Base-by-base conservation (phyloP, 257 asterid species). In the Eustoma russellianum region DNA sequence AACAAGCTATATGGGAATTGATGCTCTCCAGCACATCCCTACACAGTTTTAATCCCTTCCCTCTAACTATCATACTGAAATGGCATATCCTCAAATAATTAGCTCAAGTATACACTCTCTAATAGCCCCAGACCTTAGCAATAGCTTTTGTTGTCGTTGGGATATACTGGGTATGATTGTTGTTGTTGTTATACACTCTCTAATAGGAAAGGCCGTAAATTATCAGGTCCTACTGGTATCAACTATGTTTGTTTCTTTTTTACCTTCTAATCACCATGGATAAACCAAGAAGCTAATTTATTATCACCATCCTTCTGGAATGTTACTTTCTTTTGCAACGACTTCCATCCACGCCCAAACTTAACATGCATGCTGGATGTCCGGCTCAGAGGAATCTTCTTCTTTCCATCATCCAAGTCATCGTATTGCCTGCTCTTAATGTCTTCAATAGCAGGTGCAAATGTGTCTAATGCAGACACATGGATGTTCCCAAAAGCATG, bases 311-410 rank as follows among this genome's bases (percentile, higher is more conserved):
- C 82, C 30, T 57, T 70, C 71, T 19, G 73, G 48, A 62, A 41
- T 62, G 51, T 69, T 9, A n/a, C 56, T 58, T 56, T 63, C 64
- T 10, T 58, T 60, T 55, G 59, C 35, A 65, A 61, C 62, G 70
- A 54, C 65, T 71, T 85, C 70, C 71, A 72, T 45, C 56, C 34
- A 50, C 70, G 70, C 56, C 75, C 69, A 19, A 85, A 62, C 67
- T 71, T 79, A 48, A 89, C 72, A 34, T 71, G 68, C 51, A 89
- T 57, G 46, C 24, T 60, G 28, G 85, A 74, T 72, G 85, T 88
- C 66, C 77, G 75, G 55, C 77, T 64, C 55, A 57, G 18, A 33
- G 73, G 79, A 56, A 74, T 63, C 33, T 58, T 79, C 55, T 69
- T 67, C 72, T 57, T 63, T 41, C 74, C 82, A 53, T 70, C 75